Conservation (phyloP, 345 rosid species). For the Hibiscus tridactylites region DNA sequence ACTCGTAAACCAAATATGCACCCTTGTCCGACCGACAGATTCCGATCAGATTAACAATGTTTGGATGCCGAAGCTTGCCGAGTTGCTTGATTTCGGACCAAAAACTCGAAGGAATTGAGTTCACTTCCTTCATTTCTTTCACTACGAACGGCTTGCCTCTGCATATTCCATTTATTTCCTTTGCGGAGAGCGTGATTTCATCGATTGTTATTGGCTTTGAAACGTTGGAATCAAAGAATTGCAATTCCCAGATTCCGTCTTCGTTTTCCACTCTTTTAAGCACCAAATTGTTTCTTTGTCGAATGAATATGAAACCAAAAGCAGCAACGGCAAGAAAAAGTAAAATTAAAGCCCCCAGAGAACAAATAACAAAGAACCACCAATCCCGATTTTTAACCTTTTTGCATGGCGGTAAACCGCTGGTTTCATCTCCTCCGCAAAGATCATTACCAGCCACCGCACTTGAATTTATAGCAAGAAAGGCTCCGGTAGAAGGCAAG, state of each 20-base stretch:
- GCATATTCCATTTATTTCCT: too few relatives aligned
- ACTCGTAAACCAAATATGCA: slow-evolving; percentile 44
- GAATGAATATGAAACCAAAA: slow-evolving; percentile 25
- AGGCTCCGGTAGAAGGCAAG: slow-evolving; percentile 65
- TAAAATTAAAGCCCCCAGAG: slow-evolving; percentile 31
- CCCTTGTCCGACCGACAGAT: slow-evolving; percentile 41
- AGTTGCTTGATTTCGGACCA: slow-evolving; percentile 26
- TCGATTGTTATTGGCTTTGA: too few relatives aligned
- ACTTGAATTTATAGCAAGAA: slow-evolving; percentile 68
- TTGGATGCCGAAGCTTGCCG: slow-evolving; percentile 47
- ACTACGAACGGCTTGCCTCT: too few relatives aligned
- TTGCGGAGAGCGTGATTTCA: too few relatives aligned
- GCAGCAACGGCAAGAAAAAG: slow-evolving; percentile 22
- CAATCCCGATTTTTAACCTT: slow-evolving; percentile 22
- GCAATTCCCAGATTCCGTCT: too few relatives aligned
- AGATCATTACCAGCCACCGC: slow-evolving; percentile 64
- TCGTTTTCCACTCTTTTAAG: too few relatives aligned
- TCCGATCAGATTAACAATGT: slow-evolving; percentile 47
- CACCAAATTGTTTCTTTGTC: slow-evolving; percentile 26
- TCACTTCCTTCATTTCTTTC: too few relatives aligned
- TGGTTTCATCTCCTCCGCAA: slow-evolving; percentile 37
- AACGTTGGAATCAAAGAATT: too few relatives aligned
- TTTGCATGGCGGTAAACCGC: slow-evolving; percentile 54
- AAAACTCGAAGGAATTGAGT: slow-evolving; percentile 25
- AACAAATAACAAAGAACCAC: slow-evolving; percentile 44